Evolutionary conservation across 1,139 yeast genomes (phyloP), one percentile per base, ranked within the genome.

Genomic region (Lodderomyces margitis): DNA sequence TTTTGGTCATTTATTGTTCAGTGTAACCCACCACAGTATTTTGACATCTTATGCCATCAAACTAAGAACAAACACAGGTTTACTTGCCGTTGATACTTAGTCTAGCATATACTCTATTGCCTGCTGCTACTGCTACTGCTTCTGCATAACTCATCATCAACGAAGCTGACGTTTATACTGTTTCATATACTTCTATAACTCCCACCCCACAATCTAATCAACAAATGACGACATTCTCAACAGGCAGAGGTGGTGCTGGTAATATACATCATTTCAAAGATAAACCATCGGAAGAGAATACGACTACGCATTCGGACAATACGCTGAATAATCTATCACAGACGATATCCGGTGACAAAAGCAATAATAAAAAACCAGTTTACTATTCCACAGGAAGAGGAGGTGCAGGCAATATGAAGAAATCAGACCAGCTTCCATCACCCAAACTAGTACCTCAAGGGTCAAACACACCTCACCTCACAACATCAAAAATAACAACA

Each of bases 351-450:
- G 19, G 19, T 15, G 31, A 16, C 14, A 16, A 14, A 12, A 12
- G 28, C 28, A 38, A 30, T 12, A 12, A 23, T 16, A 59, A 62
- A 32, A 74, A 74, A 38, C 64, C 63, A 46, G 64, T 66, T 7
- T 67, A 64, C 48, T 69, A 72, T 50, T 78, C 85, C n/a, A 82
- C 88, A 0, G 92, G 92, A 9, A 72, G 94, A 49, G 94, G 94
- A 9, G 92, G 94, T 4, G 86, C 87, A 0, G 92, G 92, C 7
- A 85, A 85, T 57, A 80, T 85, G 44, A 70, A 75, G 49, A 51
- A 68, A 1, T 65, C 80, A 8, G 56, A 54, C 34, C 59, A 68
- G 34, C 58, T 67, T 30, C 80, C 81, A 7, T 71, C 80, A 9
- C 84, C 84, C 2, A 74, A 70, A 42, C 58, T 78, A 31, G 76